Evolutionary conservation across 164 flowering plant species (phyloP), one percentile per base, ranked within the genome.

Genomic region (Stephania japonica): DNA sequence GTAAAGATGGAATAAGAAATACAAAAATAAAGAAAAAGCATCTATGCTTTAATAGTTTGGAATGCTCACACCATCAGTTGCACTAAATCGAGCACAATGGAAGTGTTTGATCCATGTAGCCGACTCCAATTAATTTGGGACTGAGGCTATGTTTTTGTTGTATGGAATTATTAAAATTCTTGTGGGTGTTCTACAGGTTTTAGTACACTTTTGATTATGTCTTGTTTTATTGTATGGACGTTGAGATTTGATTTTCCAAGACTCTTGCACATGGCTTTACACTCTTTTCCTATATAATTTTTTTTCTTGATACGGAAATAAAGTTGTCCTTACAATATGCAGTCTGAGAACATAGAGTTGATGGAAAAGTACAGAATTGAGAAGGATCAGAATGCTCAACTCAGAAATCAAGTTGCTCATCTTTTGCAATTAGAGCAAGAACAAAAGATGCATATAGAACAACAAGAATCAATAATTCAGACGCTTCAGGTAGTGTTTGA

Each of bases 371-470:
- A 80, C 75, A 88, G 87, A 81, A 77, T 86, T 65, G 98, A 96
- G 83, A 93, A 89, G 79, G 99, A 96, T 75, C 97, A 92, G 78
- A 96, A 91, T 84, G 78, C 87, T 73, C 95, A 93, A 78, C 88
- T 96, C 18, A 87, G 90, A 74, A 92, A 86, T 83, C 98, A 93
- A 83, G 86, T 93, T 75, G 89, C 99, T 77, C 88, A 89, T 77
- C 83, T 93, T 41, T 79, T 93, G 70, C 91, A 90, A 79, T 68
- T 80, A 72, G 98, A 91, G 82, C 94, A 93, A 83, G 97, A 96
- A 3, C 92, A 86, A 67, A 93, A 92, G 77, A 53, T 88, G 75
- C 91, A 84, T 82, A 77, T 91, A 74, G 89, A 90, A 75, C 90
- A 93, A 72, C 80, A 76, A 47, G 97, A 93, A 79, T 83, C 86